These are phyloP conservation scores for Fonsecaea erecta DNA, from an alignment of 2,329 filamentous ascomycete species.

Conservation along the genomic window DNA sequence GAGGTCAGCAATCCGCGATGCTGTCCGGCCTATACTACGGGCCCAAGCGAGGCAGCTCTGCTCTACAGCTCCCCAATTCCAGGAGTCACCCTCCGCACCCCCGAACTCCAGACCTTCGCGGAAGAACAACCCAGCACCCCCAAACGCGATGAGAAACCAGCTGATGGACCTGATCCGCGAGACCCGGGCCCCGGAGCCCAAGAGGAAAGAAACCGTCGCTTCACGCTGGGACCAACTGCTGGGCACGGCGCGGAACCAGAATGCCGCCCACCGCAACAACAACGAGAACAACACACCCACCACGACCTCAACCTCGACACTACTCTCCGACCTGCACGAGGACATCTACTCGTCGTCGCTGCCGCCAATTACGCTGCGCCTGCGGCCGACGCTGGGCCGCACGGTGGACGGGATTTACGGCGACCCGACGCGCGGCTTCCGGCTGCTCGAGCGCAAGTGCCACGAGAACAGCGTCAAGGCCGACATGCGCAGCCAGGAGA, in stretches of 20 bases:
- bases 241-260: background rate
- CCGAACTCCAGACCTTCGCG: background rate
- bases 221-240: slow-evolving; percentile 10
- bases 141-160: background rate
- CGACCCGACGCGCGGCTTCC: slow-evolving; percentile 38
- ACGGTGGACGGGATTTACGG: slow-evolving; percentile 33
- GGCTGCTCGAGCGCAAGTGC: slow-evolving; percentile 38
- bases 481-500: slow-evolving; percentile 45
- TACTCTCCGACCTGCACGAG: slow-evolving; percentile 13
- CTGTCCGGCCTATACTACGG: background rate
- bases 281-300: background rate
- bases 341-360: slow-evolving; percentile 1
- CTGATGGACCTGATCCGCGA: slow-evolving; percentile 12
- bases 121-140: background rate
- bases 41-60: background rate
- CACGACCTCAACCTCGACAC: slow-evolving; percentile 19
- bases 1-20: background rate
- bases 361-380: slow-evolving; percentile 31
- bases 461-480: slow-evolving; percentile 43
- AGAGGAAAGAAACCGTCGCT: slow-evolving; percentile 1
- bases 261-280: background rate
- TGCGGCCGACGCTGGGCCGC: slow-evolving; percentile 39
- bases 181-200: slow-evolving; percentile 14
- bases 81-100: background rate
- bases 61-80: background rate